Evolutionary conservation across 2,329 filamentous ascomycete species (phyloP).

Genomic region (Elsinoe perseae): DNA sequence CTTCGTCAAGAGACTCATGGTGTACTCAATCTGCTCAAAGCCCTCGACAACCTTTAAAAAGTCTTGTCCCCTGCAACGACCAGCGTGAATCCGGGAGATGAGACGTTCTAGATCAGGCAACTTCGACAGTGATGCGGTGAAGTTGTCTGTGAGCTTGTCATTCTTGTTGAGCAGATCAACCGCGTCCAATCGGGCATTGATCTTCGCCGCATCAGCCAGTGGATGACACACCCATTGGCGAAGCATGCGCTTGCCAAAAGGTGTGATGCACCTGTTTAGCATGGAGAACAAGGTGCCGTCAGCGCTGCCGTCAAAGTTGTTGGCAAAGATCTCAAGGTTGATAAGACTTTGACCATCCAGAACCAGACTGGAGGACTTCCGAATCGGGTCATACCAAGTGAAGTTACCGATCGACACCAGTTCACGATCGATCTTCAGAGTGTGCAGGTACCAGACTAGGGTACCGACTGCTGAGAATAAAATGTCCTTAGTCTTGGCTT

Average conservation of each 20-base stretch:
- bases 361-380: conserved; percentile 79
- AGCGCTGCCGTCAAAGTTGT: conserved; percentile 74
- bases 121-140: conserved; percentile 78
- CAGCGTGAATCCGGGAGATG: conserved; percentile 89
- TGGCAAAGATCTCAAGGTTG: conserved; percentile 95
- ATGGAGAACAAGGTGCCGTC: conserved; percentile 86
- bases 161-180: conserved; percentile 89
- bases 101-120: conserved; percentile 91
- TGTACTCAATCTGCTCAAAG: conserved; percentile 96
- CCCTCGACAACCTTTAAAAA: conserved; percentile 91
- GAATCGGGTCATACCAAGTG: conserved; percentile 83
- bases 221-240: conserved; percentile 97
- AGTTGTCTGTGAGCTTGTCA: conserved; percentile 70
- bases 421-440: conserved; percentile 78
- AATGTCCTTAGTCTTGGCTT: conserved; percentile 68
- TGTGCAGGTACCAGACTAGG: conserved; percentile 73
- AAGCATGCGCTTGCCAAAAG: conserved; percentile 93
- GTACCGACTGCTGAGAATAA: conserved; percentile 89
- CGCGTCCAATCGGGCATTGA: conserved; percentile 89
- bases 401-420: conserved; percentile 88
- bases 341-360: conserved; percentile 93
- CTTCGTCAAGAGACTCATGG: conserved; percentile 67
- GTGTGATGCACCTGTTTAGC: conserved; percentile 88
- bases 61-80: conserved; percentile 80
- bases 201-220: conserved; percentile 73